These are phyloP conservation scores for Suillus subalutaceus DNA, from an alignment of 768 basidiomycete species.

Conservation along the genomic window DNA sequence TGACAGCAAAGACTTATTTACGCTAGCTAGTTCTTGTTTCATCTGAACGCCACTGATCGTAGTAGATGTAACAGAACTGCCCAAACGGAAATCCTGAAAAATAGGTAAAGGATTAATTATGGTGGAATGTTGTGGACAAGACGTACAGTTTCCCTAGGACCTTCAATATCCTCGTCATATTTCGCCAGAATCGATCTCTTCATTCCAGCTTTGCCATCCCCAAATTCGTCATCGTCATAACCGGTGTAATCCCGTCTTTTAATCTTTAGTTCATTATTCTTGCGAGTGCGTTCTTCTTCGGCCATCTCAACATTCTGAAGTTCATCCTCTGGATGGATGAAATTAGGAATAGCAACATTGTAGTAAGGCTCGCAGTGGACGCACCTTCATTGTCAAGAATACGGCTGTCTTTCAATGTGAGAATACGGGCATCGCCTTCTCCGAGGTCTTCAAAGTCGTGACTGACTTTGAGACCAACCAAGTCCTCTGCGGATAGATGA, in stretches of 20 bases:
- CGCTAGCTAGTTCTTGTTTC: slow-evolving; percentile 54
- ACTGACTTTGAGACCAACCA: slow-evolving; percentile 92
- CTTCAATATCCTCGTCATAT: slow-evolving; percentile 90
- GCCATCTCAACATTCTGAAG: slow-evolving; percentile 95
- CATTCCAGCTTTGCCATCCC: slow-evolving; percentile 70
- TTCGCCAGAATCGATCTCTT: slow-evolving; percentile 86
- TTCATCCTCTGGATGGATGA: slow-evolving; percentile 81
- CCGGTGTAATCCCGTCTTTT: slow-evolving; percentile 91
- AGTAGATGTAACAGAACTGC: slow-evolving; percentile 51
- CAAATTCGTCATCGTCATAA: slow-evolving; percentile 96
- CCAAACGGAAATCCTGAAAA: slow-evolving; percentile 83
- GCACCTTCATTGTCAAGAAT: slow-evolving; percentile 94
- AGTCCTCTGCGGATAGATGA: slow-evolving; percentile 60
- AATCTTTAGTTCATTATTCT: slow-evolving; percentile 82
- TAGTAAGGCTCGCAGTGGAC: background rate
- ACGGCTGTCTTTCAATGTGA: slow-evolving; percentile 95
- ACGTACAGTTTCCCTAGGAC: slow-evolving; percentile 64
- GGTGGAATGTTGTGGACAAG: slow-evolving; percentile 8
- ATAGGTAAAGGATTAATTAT: slow-evolving; percentile 11
- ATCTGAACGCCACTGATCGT: slow-evolving; percentile 42
- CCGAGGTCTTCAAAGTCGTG: slow-evolving; percentile 92
- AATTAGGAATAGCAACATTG: background rate
- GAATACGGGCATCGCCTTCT: slow-evolving; percentile 93
- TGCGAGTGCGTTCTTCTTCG: slow-evolving; percentile 79
- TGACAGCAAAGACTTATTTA: slow-evolving; percentile 80